Conservation (phyloP, 768 basidiomycete species). For the Leccinum longicurvipes region DNA sequence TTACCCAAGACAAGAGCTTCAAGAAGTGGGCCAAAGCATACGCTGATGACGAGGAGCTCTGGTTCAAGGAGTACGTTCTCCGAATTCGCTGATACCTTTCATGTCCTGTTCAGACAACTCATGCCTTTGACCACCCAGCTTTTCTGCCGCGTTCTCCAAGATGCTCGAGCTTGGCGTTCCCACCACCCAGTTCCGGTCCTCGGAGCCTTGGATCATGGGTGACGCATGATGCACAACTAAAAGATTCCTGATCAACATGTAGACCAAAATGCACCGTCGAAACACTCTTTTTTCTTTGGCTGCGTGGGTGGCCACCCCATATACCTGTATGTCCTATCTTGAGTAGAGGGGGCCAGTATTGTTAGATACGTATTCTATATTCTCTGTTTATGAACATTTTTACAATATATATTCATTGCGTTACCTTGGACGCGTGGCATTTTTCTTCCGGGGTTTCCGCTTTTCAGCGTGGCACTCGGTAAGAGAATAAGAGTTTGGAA, state of each 20-base stretch:
- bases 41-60: slow-evolving; percentile 78
- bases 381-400: not conserved
- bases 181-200: slow-evolving; percentile 62
- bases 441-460: too few species aligned
- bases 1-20: slow-evolving; percentile 89
- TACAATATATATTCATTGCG: not conserved
- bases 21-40: slow-evolving; percentile 86
- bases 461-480: too few species aligned
- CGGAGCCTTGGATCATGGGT: slow-evolving; percentile 73
- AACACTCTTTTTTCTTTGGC: not conserved
- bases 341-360: not conserved
- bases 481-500: too few species aligned
- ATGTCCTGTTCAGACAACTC: not conserved
- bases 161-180: slow-evolving; percentile 96
- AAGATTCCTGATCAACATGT: not conserved
- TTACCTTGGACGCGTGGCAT: not conserved
- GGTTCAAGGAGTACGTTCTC: slow-evolving; percentile 85
- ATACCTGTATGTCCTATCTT: not conserved
- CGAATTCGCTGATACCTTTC: not conserved
- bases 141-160: slow-evolving; percentile 70
- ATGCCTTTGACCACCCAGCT: slow-evolving; percentile 47
- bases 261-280: not conserved
- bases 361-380: not conserved
- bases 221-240: slow-evolving; percentile 30
- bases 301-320: not conserved